Evolutionary conservation across 1,284 basidiomycete species (phyloP).

Genomic region (Malassezia sympodialis): DNA sequence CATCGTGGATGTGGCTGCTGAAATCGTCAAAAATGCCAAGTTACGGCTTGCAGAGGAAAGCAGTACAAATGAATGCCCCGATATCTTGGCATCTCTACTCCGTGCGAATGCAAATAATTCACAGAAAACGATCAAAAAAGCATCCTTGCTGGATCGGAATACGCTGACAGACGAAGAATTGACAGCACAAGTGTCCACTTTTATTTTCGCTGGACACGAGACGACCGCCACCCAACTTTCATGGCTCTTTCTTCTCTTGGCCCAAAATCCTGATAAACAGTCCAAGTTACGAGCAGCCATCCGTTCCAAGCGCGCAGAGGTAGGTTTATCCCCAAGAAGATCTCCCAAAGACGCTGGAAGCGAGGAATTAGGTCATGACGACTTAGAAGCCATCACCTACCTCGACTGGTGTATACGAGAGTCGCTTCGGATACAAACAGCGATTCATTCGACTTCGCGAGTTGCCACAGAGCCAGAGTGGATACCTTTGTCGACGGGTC

Average conservation of each 20-base stretch:
- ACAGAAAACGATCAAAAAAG: neutral
- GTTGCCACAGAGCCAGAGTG: conserved; percentile 21
- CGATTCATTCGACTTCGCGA: conserved; percentile 30
- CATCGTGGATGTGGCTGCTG: neutral
- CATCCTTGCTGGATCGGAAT: conserved; percentile 2
- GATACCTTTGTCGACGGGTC: conserved; percentile 31
- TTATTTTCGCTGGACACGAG: conserved; percentile 44
- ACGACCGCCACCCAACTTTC: conserved; percentile 36
- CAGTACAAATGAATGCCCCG: conserved; percentile 3
- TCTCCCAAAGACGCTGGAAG: conserved; percentile 21
- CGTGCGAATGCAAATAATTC: conserved; percentile 34
- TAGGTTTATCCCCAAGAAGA: neutral
- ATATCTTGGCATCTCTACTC: conserved; percentile 39
- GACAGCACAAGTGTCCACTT: conserved; percentile 35
- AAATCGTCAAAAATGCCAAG: conserved; percentile 8
- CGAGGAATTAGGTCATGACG: conserved; percentile 28
- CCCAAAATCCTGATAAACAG: conserved; percentile 23
- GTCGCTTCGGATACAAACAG: conserved; percentile 24
- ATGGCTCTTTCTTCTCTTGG: conserved; percentile 35
- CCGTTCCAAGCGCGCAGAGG: conserved; percentile 7
- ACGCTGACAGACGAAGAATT: conserved; percentile 33
- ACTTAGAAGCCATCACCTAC: conserved; percentile 28
- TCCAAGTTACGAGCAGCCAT: conserved; percentile 32
- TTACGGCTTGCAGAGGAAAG: neutral
- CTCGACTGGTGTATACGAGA: conserved; percentile 37